Evolutionary conservation across 139 green algal species (phyloP).

Genomic region (Diplosphaera chodatii): DNA sequence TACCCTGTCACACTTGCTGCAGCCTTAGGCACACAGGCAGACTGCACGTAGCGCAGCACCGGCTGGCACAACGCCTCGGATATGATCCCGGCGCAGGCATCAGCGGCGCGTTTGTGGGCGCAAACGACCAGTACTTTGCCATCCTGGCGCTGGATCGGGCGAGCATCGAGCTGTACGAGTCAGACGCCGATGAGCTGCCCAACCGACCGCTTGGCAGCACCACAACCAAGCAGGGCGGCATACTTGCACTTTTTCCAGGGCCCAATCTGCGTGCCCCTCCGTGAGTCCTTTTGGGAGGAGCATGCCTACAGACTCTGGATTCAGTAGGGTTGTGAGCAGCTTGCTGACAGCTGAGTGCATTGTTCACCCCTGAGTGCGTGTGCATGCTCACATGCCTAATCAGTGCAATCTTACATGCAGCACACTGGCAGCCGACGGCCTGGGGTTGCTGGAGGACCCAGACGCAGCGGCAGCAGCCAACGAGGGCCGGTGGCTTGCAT

Average conservation of each 20-base stretch:
- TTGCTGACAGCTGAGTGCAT: no score
- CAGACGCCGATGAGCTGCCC: not conserved
- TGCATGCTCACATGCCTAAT: no score
- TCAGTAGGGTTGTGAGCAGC: no score
- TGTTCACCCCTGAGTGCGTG: no score
- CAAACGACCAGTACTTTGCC: slow-evolving; percentile 23
- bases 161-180: slow-evolving; percentile 29
- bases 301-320: no score
- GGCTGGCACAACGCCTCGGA: no score
- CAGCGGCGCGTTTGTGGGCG: slow-evolving; percentile 29
- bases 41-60: no score
- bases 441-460: not conserved
- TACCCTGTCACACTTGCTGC: no score
- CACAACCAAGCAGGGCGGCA: slow-evolving; percentile 14
- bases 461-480: not conserved
- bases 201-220: slow-evolving; percentile 15
- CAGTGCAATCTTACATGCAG: no score
- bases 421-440: not conserved
- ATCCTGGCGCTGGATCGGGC: slow-evolving; percentile 33
- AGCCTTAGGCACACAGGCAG: no score
- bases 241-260: slow-evolving; percentile 9
- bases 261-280: slow-evolving; percentile 2
- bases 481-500: not conserved
- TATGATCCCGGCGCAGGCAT: slow-evolving; percentile 9
- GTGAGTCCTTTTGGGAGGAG: no score